Base-by-base conservation (phyloP, 192 early-diverging fungal genomes). In the Backusella psychrophila region DNA sequence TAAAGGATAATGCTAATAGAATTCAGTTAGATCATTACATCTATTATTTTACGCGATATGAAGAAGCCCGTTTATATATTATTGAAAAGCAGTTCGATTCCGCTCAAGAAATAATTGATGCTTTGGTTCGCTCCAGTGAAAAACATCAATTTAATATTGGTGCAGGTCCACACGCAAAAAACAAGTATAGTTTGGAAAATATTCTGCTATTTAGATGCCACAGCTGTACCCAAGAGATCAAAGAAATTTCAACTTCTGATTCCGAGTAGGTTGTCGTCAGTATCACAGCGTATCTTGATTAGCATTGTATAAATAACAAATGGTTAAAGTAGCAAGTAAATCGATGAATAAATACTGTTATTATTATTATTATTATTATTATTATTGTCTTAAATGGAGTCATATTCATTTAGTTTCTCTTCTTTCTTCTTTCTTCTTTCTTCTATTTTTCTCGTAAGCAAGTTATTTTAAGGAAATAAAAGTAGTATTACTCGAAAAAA, bases 161-260 rank as follows among this genome's bases (percentile, higher is more conserved):
- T 26, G 68, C 56, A n/a, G 75, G 80, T 14, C 68, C 85, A 66
- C 82, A 87, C 36, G 89, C 87, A 42, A 90, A 89, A 56, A 85
- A 85, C 73, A 90, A 88, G 73, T 92, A 93, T 82, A 88, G 87
- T 78, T 76, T 93, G 80, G 87, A 91, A 76, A 86, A 91, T 63
- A 83, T 85, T 71, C 71, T 92, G 5, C 74, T 89, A 74, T 84
- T 93, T 52, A 87, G 88, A 41, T 84, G 84, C 4, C 91, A 90
- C 56, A 91, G 90, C 36, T 84, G 83, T 7, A 33, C 84, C 7
- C 38, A 77, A 31, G 84, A 84, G 5, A 69, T 74, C 52, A 72
- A 81, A 36, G 46, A 63, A 11, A 11, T 78, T 5, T 38, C 41
- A 12, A 42, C 69, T 26, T 56, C 53, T 56, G 53, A 56, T 9